phyloP scores from a whole-genome alignment of 495 filamentous ascomycete species.

The Diplogelasinospora grovesii region DNA sequence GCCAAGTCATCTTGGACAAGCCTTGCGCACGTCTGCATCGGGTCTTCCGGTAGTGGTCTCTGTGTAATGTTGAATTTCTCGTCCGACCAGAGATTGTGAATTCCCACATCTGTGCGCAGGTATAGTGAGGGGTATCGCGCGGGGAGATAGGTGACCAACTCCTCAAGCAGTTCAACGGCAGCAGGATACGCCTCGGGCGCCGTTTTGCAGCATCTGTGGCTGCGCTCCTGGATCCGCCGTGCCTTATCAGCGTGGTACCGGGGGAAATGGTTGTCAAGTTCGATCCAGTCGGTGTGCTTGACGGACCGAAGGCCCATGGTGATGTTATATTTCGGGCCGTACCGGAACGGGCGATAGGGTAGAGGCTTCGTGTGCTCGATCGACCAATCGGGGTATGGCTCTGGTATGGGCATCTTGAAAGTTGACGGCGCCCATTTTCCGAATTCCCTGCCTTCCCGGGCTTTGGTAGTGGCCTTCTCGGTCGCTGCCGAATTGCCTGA shows the following conservation, averaged over 20 bases:
- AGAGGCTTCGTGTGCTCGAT: conserved; percentile 64
- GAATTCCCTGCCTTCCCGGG: not conserved
- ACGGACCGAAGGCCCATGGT: conserved; percentile 79
- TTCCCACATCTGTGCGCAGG: conserved; percentile 53
- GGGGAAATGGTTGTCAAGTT: conserved; percentile 78
- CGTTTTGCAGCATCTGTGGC: conserved; percentile 62
- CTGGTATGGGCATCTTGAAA: conserved; percentile 61
- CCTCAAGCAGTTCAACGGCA: conserved; percentile 73
- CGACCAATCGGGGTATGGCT: conserved; percentile 67
- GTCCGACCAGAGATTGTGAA: conserved; percentile 64
- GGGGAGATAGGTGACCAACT: conserved; percentile 70
- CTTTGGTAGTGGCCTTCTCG: not conserved
- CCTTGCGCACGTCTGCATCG: conserved; percentile 68
- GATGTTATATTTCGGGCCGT: conserved; percentile 65
- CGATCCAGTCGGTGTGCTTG: conserved; percentile 80
- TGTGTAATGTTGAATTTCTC: conserved; percentile 66
- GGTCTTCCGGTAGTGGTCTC: conserved; percentile 69
- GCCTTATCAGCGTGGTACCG: conserved; percentile 71
- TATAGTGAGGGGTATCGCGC: conserved; percentile 73
- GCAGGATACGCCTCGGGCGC: conserved; percentile 69
- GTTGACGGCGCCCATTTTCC: conserved; percentile 63
- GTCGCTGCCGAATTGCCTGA: not conserved
- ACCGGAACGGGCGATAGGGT: conserved; percentile 77
- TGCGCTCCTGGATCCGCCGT: conserved; percentile 63
- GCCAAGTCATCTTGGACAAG: conserved; percentile 82